Conservation (phyloP, 2,329 filamentous ascomycete genomes). For the Taxawa tesnikishii region DNA sequence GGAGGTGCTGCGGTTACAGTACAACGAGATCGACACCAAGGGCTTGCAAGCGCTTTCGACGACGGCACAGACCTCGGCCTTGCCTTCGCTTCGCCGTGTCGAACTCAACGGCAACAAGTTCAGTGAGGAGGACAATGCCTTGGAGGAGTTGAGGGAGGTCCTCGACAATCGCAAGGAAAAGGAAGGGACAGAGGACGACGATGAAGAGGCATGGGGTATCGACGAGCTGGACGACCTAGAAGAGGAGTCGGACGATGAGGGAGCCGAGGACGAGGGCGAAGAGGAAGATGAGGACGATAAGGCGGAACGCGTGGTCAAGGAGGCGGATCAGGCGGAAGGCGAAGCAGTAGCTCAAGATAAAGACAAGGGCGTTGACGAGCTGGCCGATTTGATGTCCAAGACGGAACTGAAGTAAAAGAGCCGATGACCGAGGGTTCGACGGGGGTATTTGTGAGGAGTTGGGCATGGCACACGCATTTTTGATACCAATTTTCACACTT, state of each 20-base stretch:
- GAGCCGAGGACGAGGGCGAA: slow-evolving; percentile 57
- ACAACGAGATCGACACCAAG: slow-evolving; percentile 79
- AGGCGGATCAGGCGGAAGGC: slow-evolving; percentile 60
- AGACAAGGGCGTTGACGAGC: slow-evolving; percentile 67
- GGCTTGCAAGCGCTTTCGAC: slow-evolving; percentile 60
- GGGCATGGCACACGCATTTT: no score
- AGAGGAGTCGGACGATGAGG: slow-evolving; percentile 56
- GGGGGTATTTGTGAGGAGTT: no score
- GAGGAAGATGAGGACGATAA: slow-evolving; percentile 47
- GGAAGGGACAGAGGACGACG: slow-evolving; percentile 42
- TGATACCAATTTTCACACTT: no score
- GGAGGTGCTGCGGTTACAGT: slow-evolving; percentile 73
- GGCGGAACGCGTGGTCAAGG: slow-evolving; percentile 56
- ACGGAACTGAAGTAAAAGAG: slow-evolving; percentile 36
- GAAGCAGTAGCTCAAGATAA: slow-evolving; percentile 59
- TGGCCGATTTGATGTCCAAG: slow-evolving; percentile 66
- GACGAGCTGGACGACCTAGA: slow-evolving; percentile 81
- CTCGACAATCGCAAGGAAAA: slow-evolving; percentile 47
- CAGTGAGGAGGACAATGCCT: slow-evolving; percentile 64
- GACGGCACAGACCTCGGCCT: slow-evolving; percentile 47
- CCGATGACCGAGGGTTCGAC: no score
- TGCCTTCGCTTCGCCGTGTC: slow-evolving; percentile 70
- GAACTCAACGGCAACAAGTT: slow-evolving; percentile 97
- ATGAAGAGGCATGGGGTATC: slow-evolving; percentile 73
- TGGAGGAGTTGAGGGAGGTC: slow-evolving; percentile 52